Base-by-base conservation (phyloP, 2,329 filamentous ascomycete species). In the Alternaria conjuncta region DNA sequence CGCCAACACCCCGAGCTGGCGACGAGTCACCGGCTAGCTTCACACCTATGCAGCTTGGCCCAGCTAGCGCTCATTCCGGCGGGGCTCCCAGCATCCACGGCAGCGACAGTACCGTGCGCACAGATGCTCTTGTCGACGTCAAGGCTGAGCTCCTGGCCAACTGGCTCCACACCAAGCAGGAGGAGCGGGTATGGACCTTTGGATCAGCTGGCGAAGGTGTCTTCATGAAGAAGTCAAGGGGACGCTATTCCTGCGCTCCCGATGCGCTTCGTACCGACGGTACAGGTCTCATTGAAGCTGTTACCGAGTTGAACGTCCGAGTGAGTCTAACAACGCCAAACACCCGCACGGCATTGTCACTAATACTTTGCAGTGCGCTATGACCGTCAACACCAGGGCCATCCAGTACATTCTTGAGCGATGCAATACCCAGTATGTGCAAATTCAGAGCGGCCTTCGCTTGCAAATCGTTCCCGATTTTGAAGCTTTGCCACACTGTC, bases 311-410 rank as follows among this genome's bases (percentile, higher is more conserved):
- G 64, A 88, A 89, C 65, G 86, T 88, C 59, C 80, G 82, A 73
- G 86, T 87, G 81, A 67, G 83, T 67, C 13, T 43, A 30, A 20
- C 20, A 60, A n/a, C 28, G 10, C 43, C 28, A 13, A 21, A 6
- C 5, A 18, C 15, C 23, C 12, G 30, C 15, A 20, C 28, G 6
- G 10, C 13, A 6, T 20, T 2, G 30, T 13, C 26, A n/a, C 62
- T 67, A 50, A 75, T 62, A 32, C 36, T 9, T 28, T 9, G 13
- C 44, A 90, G 86, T 88, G 85, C 70, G 89, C 89, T 55, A 89
- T 91, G 85, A 92, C 89, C 4, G 83, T 91, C 66, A 89, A 87
- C 73, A 91, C 89, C 4, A 83, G 85, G 62, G 85, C 90, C 44
- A 88, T 91, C 71, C 86, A 87, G 26, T 68, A 72, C 36, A 85